Percentiles rank a stretch among this genome's conserved stretches.
Evolutionary conservation across 176 grass and related monocot species (phyloP).

Genomic region (Dendrocalamus sinicus): DNA sequence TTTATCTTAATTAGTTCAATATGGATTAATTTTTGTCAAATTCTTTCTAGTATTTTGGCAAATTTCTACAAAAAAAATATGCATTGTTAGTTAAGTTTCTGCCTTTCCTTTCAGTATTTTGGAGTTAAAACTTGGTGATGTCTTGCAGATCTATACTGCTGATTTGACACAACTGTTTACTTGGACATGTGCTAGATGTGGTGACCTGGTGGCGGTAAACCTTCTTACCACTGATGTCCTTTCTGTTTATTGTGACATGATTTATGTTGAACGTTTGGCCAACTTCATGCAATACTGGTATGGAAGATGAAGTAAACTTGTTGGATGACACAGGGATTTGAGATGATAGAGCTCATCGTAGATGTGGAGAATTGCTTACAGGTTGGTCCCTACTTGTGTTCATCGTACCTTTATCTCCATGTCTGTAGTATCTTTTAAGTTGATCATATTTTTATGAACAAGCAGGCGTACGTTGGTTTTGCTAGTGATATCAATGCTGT

Average conservation of each 20-base stretch:
- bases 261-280: slow-evolving; percentile 19
- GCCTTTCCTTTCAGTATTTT: background rate
- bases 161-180: slow-evolving; percentile 87
- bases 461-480: slow-evolving; percentile 94
- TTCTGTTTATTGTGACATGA: slow-evolving; percentile 33
- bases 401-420: background rate
- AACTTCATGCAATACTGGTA: slow-evolving; percentile 14
- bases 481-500: slow-evolving; percentile 76
- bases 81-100: background rate
- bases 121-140: background rate
- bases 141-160: slow-evolving; percentile 84
- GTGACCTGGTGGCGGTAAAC: slow-evolving; percentile 71
- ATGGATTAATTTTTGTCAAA: background rate
- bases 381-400: slow-evolving; percentile 48
- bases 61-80: background rate
- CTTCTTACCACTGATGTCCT: background rate
- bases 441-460: slow-evolving; percentile 11
- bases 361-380: slow-evolving; percentile 88
- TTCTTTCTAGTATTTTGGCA: background rate
- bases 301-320: slow-evolving; percentile 32
- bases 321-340: slow-evolving; percentile 68
- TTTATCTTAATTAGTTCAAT: background rate
- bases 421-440: slow-evolving; percentile 2
- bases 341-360: slow-evolving; percentile 80
- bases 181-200: slow-evolving; percentile 88